Conservation (phyloP, 176 grass and related monocot genomes). For the Rhynchospora breviuscula region DNA sequence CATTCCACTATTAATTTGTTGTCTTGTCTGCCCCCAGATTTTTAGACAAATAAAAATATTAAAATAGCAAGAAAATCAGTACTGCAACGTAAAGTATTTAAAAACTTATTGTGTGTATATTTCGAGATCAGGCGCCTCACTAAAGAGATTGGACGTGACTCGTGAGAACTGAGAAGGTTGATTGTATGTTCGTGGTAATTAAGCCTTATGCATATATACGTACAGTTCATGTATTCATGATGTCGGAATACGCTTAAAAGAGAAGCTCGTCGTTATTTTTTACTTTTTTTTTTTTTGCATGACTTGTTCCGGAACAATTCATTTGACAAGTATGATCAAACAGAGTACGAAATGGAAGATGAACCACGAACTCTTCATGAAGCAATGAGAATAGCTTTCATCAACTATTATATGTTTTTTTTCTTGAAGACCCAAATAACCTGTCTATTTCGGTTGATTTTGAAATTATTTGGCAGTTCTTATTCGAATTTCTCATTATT, state of each 20-base stretch:
- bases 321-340: not conserved
- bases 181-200: too few relatives aligned
- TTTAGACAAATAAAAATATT: not conserved
- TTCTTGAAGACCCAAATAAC: not conserved
- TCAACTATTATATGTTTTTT: not conserved
- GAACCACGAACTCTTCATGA: not conserved
- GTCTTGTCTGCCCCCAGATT: not conserved
- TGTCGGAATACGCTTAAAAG: too few relatives aligned
- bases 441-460: not conserved
- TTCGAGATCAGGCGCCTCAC: too few relatives aligned
- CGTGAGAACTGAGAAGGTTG: too few relatives aligned
- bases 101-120: not conserved
- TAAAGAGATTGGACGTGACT: too few relatives aligned
- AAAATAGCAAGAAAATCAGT: not conserved
- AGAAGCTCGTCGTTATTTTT: too few relatives aligned
- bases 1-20: not conserved
- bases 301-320: not conserved
- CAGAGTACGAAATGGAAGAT: not conserved
- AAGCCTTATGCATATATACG: too few relatives aligned
- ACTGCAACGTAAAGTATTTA: not conserved
- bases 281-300: too few relatives aligned
- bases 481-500: too few relatives aligned
- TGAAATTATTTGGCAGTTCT: too few relatives aligned
- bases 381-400: not conserved
- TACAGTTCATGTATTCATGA: too few relatives aligned